Conservation (phyloP, 768 basidiomycete species). For the Pluteus cervinus region DNA sequence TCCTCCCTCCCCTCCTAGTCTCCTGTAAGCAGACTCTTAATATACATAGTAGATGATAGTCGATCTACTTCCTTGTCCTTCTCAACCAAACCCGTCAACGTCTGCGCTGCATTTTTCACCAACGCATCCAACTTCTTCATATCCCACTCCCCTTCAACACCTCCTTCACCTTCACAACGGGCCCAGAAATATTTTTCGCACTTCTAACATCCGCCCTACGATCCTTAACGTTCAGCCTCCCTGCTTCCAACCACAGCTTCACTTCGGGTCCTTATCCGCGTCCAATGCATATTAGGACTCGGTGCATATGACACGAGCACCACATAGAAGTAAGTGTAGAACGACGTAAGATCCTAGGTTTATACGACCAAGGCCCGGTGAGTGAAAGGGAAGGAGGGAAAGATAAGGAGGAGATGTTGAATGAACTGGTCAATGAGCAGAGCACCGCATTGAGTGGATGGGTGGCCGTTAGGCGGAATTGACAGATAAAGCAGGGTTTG, state of each 20-base stretch:
- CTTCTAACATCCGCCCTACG: slow-evolving; percentile 27
- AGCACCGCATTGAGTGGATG: slow-evolving; percentile 18
- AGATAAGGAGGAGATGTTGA: slow-evolving; percentile 23
- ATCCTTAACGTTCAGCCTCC: slow-evolving; percentile 21
- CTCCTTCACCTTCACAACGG: slow-evolving; percentile 17
- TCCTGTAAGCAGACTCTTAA: slow-evolving; percentile 15
- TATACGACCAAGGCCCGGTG: slow-evolving; percentile 26
- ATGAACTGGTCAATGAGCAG: slow-evolving; percentile 21
- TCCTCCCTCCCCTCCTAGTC: too few relatives aligned
- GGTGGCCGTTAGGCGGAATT: slow-evolving; percentile 12
- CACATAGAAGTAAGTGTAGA: slow-evolving; percentile 25
- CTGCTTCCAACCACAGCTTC: slow-evolving; percentile 17
- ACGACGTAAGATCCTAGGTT: slow-evolving; percentile 26
- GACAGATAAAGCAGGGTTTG: slow-evolving; percentile 22
- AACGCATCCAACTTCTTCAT: slow-evolving; percentile 20
- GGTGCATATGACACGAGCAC: slow-evolving; percentile 21
- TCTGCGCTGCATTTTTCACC: slow-evolving; percentile 32
- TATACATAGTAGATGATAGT: too few relatives aligned
- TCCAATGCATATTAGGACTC: slow-evolving; percentile 28
- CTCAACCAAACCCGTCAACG: slow-evolving; percentile 21
- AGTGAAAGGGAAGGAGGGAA: slow-evolving; percentile 20
- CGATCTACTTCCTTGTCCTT: slow-evolving; percentile 20
- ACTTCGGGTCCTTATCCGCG: slow-evolving; percentile 21
- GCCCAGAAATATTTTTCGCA: slow-evolving; percentile 25
- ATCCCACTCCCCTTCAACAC: slow-evolving; percentile 14